Base-by-base conservation (phyloP, 805 yeast genomes). In the Metschnikowia koreensis region DNA sequence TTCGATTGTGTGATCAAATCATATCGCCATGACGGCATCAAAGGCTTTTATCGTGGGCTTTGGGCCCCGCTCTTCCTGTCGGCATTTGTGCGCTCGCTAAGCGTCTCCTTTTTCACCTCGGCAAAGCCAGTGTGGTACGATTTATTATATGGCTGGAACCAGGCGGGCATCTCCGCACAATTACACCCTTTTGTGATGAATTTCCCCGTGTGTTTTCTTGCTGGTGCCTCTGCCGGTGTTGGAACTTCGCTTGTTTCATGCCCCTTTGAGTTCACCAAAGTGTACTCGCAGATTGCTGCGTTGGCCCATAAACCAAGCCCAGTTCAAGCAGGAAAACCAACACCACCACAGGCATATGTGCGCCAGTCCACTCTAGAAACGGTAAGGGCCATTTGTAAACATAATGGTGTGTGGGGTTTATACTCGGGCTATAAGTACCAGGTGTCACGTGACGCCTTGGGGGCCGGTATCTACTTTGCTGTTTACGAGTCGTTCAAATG, bases 231-330 rank as follows among this genome's bases (percentile, higher is more conserved):
- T 0, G 82, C 94, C 0, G 96, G 96, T 6, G 80, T 80, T 7
- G 67, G 76, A 2, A 82, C 87, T 12, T 77, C 89, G 3, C 36
- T 77, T 6, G 81, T 84, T 65, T 87, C 91, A 2, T 86, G 93
- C 58, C 97, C 97, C 1, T 89, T 89, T 64, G 97, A 89, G 66
- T 81, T 88, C 68, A 83, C 93, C 44, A 90, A 89, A 66, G 75
- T 89, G 8, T 88, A 86, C 55, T 86, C 93, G 37, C 96, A 89
- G 66, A 80, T 89, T 38, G 84, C 76, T n/a, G 59, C 74, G 22
- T 61, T 82, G 41, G 81, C 80, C 34, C 67, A 66, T 58, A 47
- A 33, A 11, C 41, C 37, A 15, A 38, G 28, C 13, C 42, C 26
- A 13, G 11, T 33, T 1, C 34, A 12, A 13, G 6, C 13, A 11